Conservation (phyloP, 441 rosid species). For the Codiaeum variegatum region DNA sequence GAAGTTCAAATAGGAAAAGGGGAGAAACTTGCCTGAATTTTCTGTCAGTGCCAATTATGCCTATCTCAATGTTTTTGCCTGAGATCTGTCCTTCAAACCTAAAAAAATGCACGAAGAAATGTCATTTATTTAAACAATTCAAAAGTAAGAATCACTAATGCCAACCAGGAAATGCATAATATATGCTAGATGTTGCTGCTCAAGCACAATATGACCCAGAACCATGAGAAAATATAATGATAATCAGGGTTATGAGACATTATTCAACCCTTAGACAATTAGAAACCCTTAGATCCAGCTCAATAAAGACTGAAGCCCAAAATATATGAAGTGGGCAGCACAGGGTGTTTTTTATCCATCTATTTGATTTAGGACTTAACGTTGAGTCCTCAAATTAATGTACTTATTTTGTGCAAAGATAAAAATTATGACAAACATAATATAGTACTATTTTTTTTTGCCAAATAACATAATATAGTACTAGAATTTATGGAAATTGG, state of each 20-base stretch:
- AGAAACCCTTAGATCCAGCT: background rate
- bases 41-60: conserved; percentile 81
- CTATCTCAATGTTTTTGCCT: conserved; percentile 93
- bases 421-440: background rate
- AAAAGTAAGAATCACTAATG: background rate
- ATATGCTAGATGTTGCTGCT: background rate
- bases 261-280: background rate
- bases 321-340: background rate
- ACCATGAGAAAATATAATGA: background rate
- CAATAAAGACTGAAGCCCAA: background rate
- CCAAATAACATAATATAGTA: background rate
- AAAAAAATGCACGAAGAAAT: conserved; percentile 19
- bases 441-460: background rate
- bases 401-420: background rate
- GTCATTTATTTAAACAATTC: background rate
- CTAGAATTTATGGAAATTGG: background rate
- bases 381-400: background rate
- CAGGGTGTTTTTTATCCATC: background rate
- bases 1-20: background rate
- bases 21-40: conserved; percentile 61
- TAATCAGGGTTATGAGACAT: background rate
- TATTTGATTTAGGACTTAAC: background rate
- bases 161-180: background rate
- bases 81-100: conserved; percentile 99
- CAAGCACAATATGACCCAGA: background rate